phyloP scores from a whole-genome alignment of 208 protist species.

The Crithidia thermophila region DNA sequence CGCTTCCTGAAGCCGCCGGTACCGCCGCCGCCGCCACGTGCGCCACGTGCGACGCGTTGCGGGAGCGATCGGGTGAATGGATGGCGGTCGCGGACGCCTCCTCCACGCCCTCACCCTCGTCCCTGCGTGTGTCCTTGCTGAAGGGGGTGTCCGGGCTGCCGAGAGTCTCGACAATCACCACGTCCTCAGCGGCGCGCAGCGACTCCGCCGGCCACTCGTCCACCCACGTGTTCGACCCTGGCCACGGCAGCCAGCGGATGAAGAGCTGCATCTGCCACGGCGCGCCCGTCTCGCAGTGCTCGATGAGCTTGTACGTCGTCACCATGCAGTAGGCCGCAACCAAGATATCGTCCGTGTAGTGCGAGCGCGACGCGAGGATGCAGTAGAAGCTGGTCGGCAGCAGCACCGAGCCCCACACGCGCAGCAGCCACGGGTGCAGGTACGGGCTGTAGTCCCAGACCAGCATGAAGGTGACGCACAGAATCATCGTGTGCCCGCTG shows the following conservation, averaged over 20 bases:
- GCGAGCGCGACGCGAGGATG: slow-evolving; percentile 83
- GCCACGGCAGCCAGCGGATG: slow-evolving; percentile 79
- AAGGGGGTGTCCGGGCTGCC: neutral
- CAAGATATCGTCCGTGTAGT: slow-evolving; percentile 91
- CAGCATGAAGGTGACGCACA: slow-evolving; percentile 56
- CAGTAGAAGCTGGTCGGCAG: slow-evolving; percentile 60
- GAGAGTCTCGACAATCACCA: slow-evolving; percentile 11
- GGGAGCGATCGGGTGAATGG: neutral
- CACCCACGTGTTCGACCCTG: slow-evolving; percentile 33
- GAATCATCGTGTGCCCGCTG: slow-evolving; percentile 88
- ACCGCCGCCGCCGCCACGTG: too few species aligned
- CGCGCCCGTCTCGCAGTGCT: slow-evolving; percentile 59
- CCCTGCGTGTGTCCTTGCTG: neutral
- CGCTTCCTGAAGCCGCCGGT: too few species aligned
- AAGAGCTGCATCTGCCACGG: slow-evolving; percentile 78
- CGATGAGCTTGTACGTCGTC: slow-evolving; percentile 62
- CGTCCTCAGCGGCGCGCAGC: neutral
- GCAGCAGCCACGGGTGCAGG: slow-evolving; percentile 54
- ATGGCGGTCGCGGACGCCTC: neutral
- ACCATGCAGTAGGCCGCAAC: slow-evolving; percentile 65
- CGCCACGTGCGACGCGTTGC: too few species aligned
- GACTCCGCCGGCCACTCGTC: slow-evolving; percentile 7
- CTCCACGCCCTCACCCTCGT: neutral
- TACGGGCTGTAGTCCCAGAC: slow-evolving; percentile 71
- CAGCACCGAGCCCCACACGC: slow-evolving; percentile 37